Base-by-base conservation (phyloP, 352 stramenopile genomes). In the Globisporangium yorkense region DNA sequence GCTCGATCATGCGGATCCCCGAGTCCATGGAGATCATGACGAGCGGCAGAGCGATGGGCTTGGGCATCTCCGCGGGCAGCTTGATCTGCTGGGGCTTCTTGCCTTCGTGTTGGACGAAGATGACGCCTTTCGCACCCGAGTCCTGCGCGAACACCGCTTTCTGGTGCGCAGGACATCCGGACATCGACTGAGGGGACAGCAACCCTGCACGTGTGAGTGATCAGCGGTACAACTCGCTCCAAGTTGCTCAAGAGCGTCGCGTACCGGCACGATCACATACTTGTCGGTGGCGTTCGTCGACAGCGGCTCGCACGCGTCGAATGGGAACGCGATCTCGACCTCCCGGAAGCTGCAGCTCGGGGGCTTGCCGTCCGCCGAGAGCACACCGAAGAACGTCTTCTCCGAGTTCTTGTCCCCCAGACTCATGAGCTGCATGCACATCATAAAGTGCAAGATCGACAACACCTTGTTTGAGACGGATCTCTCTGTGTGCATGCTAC, bases 21-120 rank as follows among this genome's bases (percentile, higher is more conserved):
- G 82, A 84, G 59, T 84, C 72, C 21, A 58, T 69, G n/a, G 80
- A 79, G 40, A 90, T 64, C 80, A 90, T 90, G 27, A 84, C 77
- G 33, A 92, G 57, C 2, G 80, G 76, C 18, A 88, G 64, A 3
- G 51, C 48, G 27, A 89, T 77, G 8, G 71, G 59, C 39, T 71
- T 72, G 15, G 74, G 75, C 1, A 87, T 58, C 16, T 80, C 70
- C 2, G 40, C 59, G 1, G 62, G 62, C 41, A 88, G 57, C 13
- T 65, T 63, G 43, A 92, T 69, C 31, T 82, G 72, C 45, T 80
- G 71, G 7, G 75, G 74, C 57, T 89, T 89, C 33, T 77, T 63
- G 35, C 76, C 75, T 18, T 70, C 45, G 29, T 73, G 63, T 57
- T 89, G 77, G 1, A 88, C 63, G 43, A 90, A 81, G 9, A 90